phyloP scores from a whole-genome alignment of 2,329 filamentous ascomycete genomes.

The Colletotrichum truncatum region DNA sequence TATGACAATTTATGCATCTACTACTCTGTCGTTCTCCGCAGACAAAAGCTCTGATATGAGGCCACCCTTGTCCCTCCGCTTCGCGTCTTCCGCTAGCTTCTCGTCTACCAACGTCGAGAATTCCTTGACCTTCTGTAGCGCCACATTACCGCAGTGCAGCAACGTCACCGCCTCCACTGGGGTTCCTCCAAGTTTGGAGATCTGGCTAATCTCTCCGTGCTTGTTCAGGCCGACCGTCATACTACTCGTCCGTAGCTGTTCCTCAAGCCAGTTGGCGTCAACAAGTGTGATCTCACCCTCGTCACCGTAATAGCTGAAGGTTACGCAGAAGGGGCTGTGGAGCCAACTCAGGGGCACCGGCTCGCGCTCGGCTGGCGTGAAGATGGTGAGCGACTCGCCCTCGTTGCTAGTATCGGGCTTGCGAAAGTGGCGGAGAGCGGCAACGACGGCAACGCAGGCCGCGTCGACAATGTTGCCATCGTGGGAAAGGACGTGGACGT shows the following conservation, averaged over 20 bases:
- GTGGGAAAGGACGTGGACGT: slow-evolving; percentile 90
- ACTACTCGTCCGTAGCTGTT: slow-evolving; percentile 77
- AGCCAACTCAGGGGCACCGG: slow-evolving; percentile 91
- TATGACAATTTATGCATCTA: slow-evolving; percentile 47
- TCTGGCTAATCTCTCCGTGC: slow-evolving; percentile 89
- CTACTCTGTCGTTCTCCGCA: slow-evolving; percentile 80
- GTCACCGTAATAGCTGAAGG: slow-evolving; percentile 84
- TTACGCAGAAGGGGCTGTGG: slow-evolving; percentile 91
- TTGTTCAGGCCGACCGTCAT: slow-evolving; percentile 87
- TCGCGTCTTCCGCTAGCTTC: slow-evolving; percentile 80
- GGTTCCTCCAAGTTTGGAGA: slow-evolving; percentile 88
- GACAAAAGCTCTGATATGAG: slow-evolving; percentile 78
- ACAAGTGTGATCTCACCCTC: slow-evolving; percentile 76
- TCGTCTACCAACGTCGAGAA: slow-evolving; percentile 78
- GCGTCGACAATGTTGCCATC: slow-evolving; percentile 92
- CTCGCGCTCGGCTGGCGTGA: slow-evolving; percentile 84
- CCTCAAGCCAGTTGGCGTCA: slow-evolving; percentile 79
- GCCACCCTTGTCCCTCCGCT: slow-evolving; percentile 80
- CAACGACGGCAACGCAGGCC: slow-evolving; percentile 85
- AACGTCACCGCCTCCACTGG: slow-evolving; percentile 83
- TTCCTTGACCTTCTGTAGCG: slow-evolving; percentile 82
- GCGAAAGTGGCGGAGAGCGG: slow-evolving; percentile 89
- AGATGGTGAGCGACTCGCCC: slow-evolving; percentile 85
- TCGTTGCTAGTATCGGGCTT: slow-evolving; percentile 89
- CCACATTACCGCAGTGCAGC: slow-evolving; percentile 78